Percentiles rank a stretch among this genome's conserved stretches.
These are phyloP conservation scores for Sicyos edulis DNA, from an alignment of 306 rosid genomes.

Conservation along the genomic window DNA sequence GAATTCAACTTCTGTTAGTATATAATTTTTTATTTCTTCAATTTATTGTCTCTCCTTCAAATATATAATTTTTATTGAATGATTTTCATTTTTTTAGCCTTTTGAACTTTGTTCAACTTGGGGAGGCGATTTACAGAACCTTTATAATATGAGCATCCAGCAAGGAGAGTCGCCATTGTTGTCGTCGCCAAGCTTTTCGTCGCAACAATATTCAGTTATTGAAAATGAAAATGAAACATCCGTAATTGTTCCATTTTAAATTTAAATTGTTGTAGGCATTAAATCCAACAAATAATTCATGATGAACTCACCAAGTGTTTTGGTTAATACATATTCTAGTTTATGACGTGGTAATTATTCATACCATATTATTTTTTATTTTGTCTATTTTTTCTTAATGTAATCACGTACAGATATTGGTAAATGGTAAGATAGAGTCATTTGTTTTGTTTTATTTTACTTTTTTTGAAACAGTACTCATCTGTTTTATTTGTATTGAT, in stretches of 20 bases:
- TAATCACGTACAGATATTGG: not conserved
- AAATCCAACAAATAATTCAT: not conserved
- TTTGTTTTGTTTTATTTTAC: too few species aligned
- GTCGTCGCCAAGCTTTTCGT: not conserved
- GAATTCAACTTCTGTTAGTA: not conserved
- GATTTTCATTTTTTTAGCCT: not conserved
- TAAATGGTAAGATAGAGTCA: not conserved
- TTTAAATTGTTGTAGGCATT: not conserved
- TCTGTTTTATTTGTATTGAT: not conserved
- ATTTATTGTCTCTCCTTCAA: not conserved
- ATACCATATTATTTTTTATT: not conserved
- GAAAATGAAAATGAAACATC: constrained; percentile 13
- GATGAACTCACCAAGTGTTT: not conserved
- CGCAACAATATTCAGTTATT: not conserved
- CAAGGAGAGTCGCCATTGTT: constrained; percentile 9
- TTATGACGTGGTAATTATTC: not conserved
- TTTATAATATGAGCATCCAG: not conserved
- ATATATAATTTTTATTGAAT: not conserved
- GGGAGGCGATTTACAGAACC: not conserved
- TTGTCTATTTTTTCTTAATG: not conserved
- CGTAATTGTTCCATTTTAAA: not conserved
- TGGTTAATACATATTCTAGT: not conserved
- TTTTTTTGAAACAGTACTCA: too few species aligned
- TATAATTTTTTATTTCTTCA: too few species aligned
- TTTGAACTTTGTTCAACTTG: not conserved